Percentiles rank a stretch among this genome's conserved stretches.
These are phyloP conservation scores for Gracilaria domingensis DNA, from an alignment of 23 red algal species.

Conservation along the genomic window DNA sequence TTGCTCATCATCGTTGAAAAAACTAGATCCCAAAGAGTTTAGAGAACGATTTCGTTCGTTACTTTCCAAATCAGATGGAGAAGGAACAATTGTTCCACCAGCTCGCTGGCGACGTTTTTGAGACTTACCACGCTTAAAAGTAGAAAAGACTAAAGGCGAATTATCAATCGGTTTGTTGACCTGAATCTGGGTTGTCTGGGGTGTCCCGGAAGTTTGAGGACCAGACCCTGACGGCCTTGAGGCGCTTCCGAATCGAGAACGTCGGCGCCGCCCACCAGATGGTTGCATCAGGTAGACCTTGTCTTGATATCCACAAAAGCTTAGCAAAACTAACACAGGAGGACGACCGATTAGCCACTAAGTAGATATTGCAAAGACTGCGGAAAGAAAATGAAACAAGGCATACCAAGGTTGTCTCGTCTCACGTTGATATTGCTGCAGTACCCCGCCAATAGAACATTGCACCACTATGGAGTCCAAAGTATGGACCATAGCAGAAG, in stretches of 20 bases:
- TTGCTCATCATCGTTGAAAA: slow-evolving; percentile 15
- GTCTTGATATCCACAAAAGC: neutral
- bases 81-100: neutral
- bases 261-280: neutral
- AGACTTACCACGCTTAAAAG: slow-evolving; percentile 29
- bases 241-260: slow-evolving; percentile 19
- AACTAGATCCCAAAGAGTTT: neutral
- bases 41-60: slow-evolving; percentile 19
- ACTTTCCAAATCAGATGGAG: slow-evolving; percentile 7
- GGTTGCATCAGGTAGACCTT: neutral
- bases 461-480: no score
- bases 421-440: no score
- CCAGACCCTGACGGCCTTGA: no score
- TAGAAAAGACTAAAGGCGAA: slow-evolving; percentile 1
- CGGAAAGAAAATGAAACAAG: no score
- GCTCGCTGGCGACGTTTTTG: slow-evolving; percentile 36
- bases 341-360: neutral
- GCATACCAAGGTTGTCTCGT: no score
- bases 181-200: neutral
- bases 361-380: neutral
- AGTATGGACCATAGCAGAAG: no score
- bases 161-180: neutral
- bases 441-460: no score
- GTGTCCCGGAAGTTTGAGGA: neutral
- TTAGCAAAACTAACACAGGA: neutral